A percentile compares a stretch with the other conserved stretches of the same genome.
These are phyloP conservation scores for Cucumis sativus DNA, from an alignment of 306 rosid genomes.

Conservation along the genomic window Cucumber_9930_V3 NC_026659.2:68001-68500, in stretches of 20 bases:
- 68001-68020: conserved; percentile 42
- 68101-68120: conserved; percentile 47
- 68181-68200: conserved; percentile 51
- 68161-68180: conserved; percentile 64
- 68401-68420: conserved; percentile 94
- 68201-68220: conserved; percentile 76
- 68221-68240: conserved; percentile 55
- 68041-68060: conserved; percentile 59
- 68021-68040: conserved; percentile 40
- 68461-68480: conserved; percentile 94
- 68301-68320: conserved; percentile 73
- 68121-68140: conserved; percentile 60
- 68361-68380: conserved; percentile 85
- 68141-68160: conserved; percentile 36
- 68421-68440: conserved; percentile 67
- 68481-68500: conserved; percentile 56
- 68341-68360: conserved; percentile 87
- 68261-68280: conserved; percentile 98
- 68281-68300: conserved; percentile 91
- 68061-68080: conserved; percentile 70
- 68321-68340: conserved; percentile 77
- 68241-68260: conserved; percentile 88
- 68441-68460: conserved; percentile 79
- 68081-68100: conserved; percentile 64
- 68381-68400: conserved; percentile 64